Conservation (phyloP, 2,329 filamentous ascomycete species). For the Aureobasidium musti region DNA sequence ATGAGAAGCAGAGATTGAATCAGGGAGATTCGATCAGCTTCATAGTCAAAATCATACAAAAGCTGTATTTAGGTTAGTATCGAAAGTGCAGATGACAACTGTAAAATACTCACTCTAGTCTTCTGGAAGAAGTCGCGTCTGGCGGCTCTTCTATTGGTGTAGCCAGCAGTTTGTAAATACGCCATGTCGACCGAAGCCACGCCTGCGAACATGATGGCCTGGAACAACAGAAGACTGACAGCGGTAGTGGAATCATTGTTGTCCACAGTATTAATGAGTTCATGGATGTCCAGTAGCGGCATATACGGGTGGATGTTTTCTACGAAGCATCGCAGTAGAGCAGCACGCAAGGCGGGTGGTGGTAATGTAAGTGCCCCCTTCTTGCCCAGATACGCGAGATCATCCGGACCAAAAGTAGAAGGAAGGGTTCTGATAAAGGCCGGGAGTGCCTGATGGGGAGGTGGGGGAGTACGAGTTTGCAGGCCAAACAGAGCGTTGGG, state of each 20-base stretch:
- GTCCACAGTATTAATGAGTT: conserved; percentile 63
- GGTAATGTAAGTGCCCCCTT: conserved; percentile 86
- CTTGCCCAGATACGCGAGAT: conserved; percentile 76
- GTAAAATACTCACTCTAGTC: conserved; percentile 65
- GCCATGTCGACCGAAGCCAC: conserved; percentile 85
- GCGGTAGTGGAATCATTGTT: conserved; percentile 67
- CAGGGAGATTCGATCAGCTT: conserved; percentile 82
- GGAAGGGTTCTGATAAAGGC: conserved; percentile 80
- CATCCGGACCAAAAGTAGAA: conserved; percentile 72
- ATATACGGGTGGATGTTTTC: conserved; percentile 94
- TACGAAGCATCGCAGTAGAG: conserved; percentile 77
- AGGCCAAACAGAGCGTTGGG: conserved; percentile 17
- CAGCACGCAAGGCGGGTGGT: conserved; percentile 68
- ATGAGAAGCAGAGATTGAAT: conserved; percentile 87
- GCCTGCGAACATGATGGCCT: conserved; percentile 92
- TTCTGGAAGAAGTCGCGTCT: conserved; percentile 87
- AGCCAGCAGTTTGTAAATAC: conserved; percentile 74
- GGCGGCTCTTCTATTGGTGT: conserved; percentile 73
- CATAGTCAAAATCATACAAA: conserved; percentile 94
- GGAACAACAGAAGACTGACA: conserved; percentile 83
- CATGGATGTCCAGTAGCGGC: conserved; percentile 73
- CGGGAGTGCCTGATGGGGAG: conserved; percentile 51
- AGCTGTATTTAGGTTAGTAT: conserved; percentile 53
- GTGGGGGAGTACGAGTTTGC: conserved; percentile 26
- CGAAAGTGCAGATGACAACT: neutral